These are phyloP conservation scores for Firmiana major DNA, from an alignment of 345 rosid species.

Conservation along the genomic window DNA sequence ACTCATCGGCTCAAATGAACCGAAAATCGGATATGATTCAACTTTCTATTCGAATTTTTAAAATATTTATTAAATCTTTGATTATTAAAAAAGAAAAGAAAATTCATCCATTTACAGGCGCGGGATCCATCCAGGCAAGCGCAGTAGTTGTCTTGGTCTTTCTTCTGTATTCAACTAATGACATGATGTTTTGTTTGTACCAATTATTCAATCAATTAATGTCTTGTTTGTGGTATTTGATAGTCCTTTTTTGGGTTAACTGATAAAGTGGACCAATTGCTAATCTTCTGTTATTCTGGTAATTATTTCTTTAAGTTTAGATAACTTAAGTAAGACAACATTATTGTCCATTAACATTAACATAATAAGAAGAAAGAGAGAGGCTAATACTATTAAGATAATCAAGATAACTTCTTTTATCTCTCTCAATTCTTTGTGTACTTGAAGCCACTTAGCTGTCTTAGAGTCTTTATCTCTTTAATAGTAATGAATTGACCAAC, in stretches of 20 bases:
- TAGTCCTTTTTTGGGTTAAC: neutral
- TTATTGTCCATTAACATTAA: neutral
- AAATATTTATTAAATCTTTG: no score
- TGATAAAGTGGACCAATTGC: constrained; percentile 7
- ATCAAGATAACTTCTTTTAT: no score
- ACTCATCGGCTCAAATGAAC: no score
- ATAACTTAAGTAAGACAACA: neutral
- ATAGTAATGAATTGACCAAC: neutral
- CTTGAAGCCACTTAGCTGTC: constrained; percentile 5
- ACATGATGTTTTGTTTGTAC: neutral
- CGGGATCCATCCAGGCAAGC: neutral
- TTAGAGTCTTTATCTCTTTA: neutral
- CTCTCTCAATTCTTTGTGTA: neutral
- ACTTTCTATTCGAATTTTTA: no score
- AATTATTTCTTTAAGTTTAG: neutral
- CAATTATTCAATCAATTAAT: neutral
- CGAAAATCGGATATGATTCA: no score
- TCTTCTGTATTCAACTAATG: neutral
- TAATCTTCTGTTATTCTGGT: constrained; percentile 11
- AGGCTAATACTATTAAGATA: neutral
- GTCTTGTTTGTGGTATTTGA: neutral
- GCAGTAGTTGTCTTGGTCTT: neutral
- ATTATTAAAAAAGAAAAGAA: no score
- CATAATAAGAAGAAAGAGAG: neutral
- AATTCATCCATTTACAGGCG: no score